These are phyloP conservation scores for Verticillium albo-atrum DNA, from an alignment of 2,329 filamentous ascomycete species.

Conservation along the genomic window DNA sequence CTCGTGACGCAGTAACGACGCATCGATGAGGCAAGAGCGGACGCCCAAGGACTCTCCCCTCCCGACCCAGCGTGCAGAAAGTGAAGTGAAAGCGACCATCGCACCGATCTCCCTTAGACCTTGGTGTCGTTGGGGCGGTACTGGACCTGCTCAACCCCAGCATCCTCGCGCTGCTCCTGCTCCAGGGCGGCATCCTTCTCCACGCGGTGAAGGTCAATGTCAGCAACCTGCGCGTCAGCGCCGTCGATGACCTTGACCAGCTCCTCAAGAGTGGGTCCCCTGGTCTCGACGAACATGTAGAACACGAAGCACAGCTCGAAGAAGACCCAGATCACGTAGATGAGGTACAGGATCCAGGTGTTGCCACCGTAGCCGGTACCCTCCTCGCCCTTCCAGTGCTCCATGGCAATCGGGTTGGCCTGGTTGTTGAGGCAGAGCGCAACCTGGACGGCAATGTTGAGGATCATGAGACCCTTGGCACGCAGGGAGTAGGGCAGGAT, in stretches of 20 bases:
- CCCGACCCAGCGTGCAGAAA: background rate
- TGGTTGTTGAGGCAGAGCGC: constrained; percentile 50
- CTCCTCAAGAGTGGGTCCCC: constrained; percentile 61
- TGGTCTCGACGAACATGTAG: constrained; percentile 56
- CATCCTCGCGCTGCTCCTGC: background rate
- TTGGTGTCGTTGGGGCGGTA: background rate
- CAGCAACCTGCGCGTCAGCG: constrained; percentile 44
- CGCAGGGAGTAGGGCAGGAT: constrained; percentile 45
- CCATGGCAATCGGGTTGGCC: constrained; percentile 51
- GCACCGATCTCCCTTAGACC: background rate
- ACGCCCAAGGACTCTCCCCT: background rate
- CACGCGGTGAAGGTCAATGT: constrained; percentile 38
- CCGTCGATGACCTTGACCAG: constrained; percentile 64
- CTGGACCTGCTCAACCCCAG: background rate
- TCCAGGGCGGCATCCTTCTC: constrained; percentile 31
- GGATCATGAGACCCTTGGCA: constrained; percentile 50
- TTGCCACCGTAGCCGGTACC: constrained; percentile 16
- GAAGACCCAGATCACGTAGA: constrained; percentile 51
- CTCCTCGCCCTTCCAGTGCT: constrained; percentile 21
- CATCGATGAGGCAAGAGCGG: background rate
- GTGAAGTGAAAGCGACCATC: background rate
- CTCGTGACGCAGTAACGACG: background rate
- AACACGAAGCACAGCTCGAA: constrained; percentile 52
- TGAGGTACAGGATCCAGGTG: constrained; percentile 50
- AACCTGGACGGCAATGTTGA: constrained; percentile 52